Conservation (phyloP, 495 filamentous ascomycete species). For the Aspergillus wentii region DNA sequence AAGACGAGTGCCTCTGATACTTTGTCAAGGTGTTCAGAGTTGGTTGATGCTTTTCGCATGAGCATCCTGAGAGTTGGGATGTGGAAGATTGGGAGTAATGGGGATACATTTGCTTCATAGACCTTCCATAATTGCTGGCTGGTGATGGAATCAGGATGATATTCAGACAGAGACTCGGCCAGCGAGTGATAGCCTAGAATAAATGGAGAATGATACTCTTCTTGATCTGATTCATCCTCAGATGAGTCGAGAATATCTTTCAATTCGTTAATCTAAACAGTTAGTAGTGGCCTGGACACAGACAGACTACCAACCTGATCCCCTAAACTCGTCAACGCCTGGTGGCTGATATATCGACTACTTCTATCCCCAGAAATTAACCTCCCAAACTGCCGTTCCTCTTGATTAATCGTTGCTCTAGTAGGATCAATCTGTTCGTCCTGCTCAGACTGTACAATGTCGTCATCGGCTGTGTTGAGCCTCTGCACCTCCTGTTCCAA, state of each 20-base stretch:
- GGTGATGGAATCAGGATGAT: slow-evolving; percentile 47
- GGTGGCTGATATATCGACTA: slow-evolving; percentile 47
- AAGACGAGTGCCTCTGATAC: slow-evolving; percentile 63
- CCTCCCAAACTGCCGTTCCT: too few species aligned
- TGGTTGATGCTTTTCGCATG: slow-evolving; percentile 26
- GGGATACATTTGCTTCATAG: slow-evolving; percentile 59
- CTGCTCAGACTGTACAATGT: too few species aligned
- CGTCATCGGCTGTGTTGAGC: too few species aligned
- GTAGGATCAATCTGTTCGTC: too few species aligned
- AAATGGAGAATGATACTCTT: too few species aligned
- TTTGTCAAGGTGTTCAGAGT: slow-evolving; percentile 42
- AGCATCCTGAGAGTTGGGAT: slow-evolving; percentile 44
- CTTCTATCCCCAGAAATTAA: slow-evolving; percentile 39
- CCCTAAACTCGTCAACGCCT: too few species aligned
- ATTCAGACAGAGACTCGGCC: slow-evolving; percentile 19
- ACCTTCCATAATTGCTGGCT: slow-evolving; percentile 58
- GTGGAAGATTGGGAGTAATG: slow-evolving; percentile 56
- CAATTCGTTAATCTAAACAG: too few species aligned
- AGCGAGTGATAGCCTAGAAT: slow-evolving; percentile 53
- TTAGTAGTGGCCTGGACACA: too few species aligned
- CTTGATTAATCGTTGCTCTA: too few species aligned
- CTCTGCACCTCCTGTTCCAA: slow-evolving; percentile 66
- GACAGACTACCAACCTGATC: too few species aligned
- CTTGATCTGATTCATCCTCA: too few species aligned
- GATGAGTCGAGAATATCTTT: too few species aligned